Percentiles rank a stretch among this genome's conserved stretches.
Evolutionary conservation across 768 basidiomycete species (phyloP).

Genomic region (Lactarius evosmus): DNA sequence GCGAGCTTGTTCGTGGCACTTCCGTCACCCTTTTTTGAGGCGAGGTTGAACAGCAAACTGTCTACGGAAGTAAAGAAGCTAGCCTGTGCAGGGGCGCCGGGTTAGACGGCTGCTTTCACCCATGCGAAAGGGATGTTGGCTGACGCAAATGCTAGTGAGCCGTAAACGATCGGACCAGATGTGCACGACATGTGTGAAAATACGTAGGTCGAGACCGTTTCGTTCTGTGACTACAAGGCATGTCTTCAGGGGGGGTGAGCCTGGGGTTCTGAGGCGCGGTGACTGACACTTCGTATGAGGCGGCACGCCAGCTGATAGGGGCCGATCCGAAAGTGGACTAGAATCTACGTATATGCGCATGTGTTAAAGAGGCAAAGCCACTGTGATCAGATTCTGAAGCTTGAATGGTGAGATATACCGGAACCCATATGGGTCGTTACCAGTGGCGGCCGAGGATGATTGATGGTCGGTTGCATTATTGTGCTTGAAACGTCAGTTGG

Average conservation of each 20-base stretch:
- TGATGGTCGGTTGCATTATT: not conserved
- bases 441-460: not conserved
- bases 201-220: slow-evolving; percentile 1
- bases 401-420: not conserved
- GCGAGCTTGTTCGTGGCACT: slow-evolving; percentile 1
- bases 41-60: slow-evolving; percentile 14
- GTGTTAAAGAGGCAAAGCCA: not conserved
- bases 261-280: not conserved
- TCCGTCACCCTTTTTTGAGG: not conserved
- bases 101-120: not conserved
- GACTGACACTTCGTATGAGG: not conserved
- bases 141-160: slow-evolving; percentile 21
- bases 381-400: not conserved
- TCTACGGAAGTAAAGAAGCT: slow-evolving; percentile 27
- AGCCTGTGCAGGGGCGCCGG: slow-evolving; percentile 7
- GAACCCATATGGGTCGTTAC: not conserved
- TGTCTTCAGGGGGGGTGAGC: not conserved
- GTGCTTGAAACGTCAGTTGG: too few relatives aligned
- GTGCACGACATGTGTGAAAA: slow-evolving; percentile 13
- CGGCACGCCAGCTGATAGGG: not conserved
- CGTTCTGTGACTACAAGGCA: not conserved
- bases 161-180: slow-evolving; percentile 25
- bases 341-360: slow-evolving; percentile 5
- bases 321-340: not conserved
- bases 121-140: not conserved